phyloP scores from a whole-genome alignment of 257 asterid genomes.

The Salvia hispanica region DNA sequence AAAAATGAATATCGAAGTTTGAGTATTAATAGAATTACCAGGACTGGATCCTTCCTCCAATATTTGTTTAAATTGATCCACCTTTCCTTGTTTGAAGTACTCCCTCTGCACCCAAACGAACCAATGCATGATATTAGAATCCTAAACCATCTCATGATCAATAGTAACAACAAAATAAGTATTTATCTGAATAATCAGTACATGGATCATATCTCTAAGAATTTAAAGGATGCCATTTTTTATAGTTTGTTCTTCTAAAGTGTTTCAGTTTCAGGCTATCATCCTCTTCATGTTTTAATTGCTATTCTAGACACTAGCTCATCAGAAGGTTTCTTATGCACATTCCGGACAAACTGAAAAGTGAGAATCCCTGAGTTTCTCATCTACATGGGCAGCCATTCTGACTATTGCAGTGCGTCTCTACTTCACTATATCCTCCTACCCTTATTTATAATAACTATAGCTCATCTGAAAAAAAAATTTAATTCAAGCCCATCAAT shows the following conservation, averaged over 20 bases:
- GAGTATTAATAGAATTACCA: slow-evolving; percentile 44
- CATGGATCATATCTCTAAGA: no score
- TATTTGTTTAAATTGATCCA: slow-evolving; percentile 88
- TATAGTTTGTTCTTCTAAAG: neutral
- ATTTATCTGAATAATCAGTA: neutral
- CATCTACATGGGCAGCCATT: neutral
- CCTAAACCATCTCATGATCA: slow-evolving; percentile 2
- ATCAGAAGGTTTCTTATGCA: neutral
- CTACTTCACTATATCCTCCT: neutral
- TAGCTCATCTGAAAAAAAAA: neutral
- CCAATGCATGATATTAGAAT: slow-evolving; percentile 25
- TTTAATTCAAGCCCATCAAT: neutral
- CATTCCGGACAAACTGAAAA: neutral
- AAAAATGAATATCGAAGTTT: slow-evolving; percentile 17
- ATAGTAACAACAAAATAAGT: neutral
- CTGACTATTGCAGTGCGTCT: neutral
- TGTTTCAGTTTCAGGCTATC: neutral
- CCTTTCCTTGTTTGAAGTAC: slow-evolving; percentile 96
- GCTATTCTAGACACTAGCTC: neutral
- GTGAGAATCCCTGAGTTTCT: neutral
- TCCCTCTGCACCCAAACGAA: slow-evolving; percentile 73
- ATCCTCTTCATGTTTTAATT: neutral
- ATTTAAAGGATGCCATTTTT: no score
- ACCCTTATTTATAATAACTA: neutral
- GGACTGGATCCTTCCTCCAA: slow-evolving; percentile 99